Percentiles rank a stretch among this genome's conserved stretches.
Evolutionary conservation across 305 asterid species (phyloP).

Genomic region (Fraxinus sp.): DNA sequence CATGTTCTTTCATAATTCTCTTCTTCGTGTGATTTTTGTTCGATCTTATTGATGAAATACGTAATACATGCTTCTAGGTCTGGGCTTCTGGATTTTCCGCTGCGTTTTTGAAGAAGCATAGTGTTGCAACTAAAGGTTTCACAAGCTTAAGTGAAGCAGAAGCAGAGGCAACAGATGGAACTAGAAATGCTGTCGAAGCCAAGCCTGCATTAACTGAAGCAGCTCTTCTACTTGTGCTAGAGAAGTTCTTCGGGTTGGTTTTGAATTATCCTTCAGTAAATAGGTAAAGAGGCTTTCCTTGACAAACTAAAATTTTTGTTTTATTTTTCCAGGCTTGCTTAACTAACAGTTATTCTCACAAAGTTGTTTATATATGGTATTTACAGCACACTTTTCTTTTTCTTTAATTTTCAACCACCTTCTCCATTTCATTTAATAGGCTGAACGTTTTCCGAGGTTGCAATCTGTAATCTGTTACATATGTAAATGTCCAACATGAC

Average conservation of each 20-base stretch:
- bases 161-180: slow-evolving; percentile 35
- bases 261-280: slow-evolving; percentile 69
- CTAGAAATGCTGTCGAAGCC: slow-evolving; percentile 51
- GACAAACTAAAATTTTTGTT: neutral
- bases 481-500: neutral
- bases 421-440: neutral
- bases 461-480: neutral
- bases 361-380: neutral
- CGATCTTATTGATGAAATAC: neutral
- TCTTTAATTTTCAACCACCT: neutral
- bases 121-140: slow-evolving; percentile 73
- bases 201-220: slow-evolving; percentile 69
- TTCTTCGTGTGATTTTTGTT: neutral
- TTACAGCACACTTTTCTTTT: neutral
- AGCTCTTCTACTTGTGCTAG: slow-evolving; percentile 59
- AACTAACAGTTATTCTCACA: neutral
- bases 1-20: neutral
- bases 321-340: neutral
- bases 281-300: slow-evolving; percentile 41
- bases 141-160: slow-evolving; percentile 24
- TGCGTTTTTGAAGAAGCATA: slow-evolving; percentile 78
- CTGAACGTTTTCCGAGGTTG: neutral
- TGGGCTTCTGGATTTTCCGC: slow-evolving; percentile 94
- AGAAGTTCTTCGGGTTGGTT: slow-evolving; percentile 72
- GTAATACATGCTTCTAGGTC: slow-evolving; percentile 44